Conservation (phyloP, 768 basidiomycete species). For the Trametopsis cervina region DNA sequence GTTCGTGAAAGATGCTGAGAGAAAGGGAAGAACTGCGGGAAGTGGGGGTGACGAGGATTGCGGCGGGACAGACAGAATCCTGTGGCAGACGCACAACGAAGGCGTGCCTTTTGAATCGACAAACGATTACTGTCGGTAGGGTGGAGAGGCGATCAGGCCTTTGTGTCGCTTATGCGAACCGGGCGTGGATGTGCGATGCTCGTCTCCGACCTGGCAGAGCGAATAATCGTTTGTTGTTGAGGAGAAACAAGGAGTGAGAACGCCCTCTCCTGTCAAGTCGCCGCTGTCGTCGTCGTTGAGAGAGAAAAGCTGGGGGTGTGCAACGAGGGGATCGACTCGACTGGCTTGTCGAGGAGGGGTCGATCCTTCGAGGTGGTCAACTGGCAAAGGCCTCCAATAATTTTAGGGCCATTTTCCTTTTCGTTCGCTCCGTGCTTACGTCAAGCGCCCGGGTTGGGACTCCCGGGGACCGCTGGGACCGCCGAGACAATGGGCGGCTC, state of each 20-base stretch:
- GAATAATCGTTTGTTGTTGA: constrained; percentile 19
- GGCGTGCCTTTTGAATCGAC: constrained; percentile 74
- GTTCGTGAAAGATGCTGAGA: constrained; percentile 49
- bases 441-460: constrained; percentile 11
- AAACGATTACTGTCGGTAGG: constrained; percentile 15
- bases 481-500: background rate
- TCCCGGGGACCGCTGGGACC: background rate
- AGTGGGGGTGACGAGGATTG: constrained; percentile 25
- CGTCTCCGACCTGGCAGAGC: constrained; percentile 22
- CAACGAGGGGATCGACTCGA: constrained; percentile 35
- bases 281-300: constrained; percentile 37
- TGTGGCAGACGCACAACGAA: constrained; percentile 86
- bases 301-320: constrained; percentile 26
- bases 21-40: constrained; percentile 22
- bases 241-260: constrained; percentile 18
- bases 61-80: constrained; percentile 22
- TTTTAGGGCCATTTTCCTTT: constrained; percentile 6
- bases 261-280: constrained; percentile 25
- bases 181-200: constrained; percentile 11
- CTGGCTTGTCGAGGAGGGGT: constrained; percentile 26
- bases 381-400: constrained; percentile 23
- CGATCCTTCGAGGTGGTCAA: constrained; percentile 30
- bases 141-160: constrained; percentile 11
- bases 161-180: constrained; percentile 3
- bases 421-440: constrained; percentile 14